Conservation (phyloP, 768 basidiomycete genomes). For the Tricholoma terreum region DNA sequence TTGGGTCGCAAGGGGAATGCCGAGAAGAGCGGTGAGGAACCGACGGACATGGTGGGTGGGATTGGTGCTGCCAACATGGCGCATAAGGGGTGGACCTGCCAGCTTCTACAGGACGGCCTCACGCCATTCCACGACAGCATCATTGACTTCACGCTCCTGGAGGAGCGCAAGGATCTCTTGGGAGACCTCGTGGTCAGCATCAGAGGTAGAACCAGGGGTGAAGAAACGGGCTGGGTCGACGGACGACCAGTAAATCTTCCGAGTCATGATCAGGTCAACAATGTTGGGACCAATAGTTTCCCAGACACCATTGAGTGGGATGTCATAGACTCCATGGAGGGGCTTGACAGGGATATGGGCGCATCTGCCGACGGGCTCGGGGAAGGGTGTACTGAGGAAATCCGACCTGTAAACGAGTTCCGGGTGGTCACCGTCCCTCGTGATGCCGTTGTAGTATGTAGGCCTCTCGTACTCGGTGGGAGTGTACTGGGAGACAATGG, state of each 20-base stretch:
- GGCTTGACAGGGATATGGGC: constrained; percentile 34
- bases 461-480: constrained; percentile 28
- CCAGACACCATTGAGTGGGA: constrained; percentile 41
- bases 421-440: constrained; percentile 28
- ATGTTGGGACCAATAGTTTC: constrained; percentile 36
- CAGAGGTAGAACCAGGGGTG: constrained; percentile 29
- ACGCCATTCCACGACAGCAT: constrained; percentile 37
- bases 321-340: constrained; percentile 34
- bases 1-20: constrained; percentile 29
- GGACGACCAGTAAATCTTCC: neutral
- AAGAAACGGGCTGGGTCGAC: neutral
- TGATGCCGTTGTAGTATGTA: constrained; percentile 34
- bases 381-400: constrained; percentile 24
- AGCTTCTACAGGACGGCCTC: constrained; percentile 27
- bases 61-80: constrained; percentile 15
- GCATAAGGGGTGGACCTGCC: constrained; percentile 23
- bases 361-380: constrained; percentile 25
- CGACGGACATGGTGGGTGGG: constrained; percentile 29
- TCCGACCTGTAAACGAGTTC: constrained; percentile 35
- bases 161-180: constrained; percentile 36
- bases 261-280: constrained; percentile 29
- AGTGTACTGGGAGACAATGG: constrained; percentile 18
- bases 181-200: constrained; percentile 34
- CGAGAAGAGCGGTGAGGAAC: constrained; percentile 31
- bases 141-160: constrained; percentile 24